These are phyloP conservation scores for Verticillium nubilum DNA, from an alignment of 2,329 filamentous ascomycete genomes.

Conservation along the genomic window DNA sequence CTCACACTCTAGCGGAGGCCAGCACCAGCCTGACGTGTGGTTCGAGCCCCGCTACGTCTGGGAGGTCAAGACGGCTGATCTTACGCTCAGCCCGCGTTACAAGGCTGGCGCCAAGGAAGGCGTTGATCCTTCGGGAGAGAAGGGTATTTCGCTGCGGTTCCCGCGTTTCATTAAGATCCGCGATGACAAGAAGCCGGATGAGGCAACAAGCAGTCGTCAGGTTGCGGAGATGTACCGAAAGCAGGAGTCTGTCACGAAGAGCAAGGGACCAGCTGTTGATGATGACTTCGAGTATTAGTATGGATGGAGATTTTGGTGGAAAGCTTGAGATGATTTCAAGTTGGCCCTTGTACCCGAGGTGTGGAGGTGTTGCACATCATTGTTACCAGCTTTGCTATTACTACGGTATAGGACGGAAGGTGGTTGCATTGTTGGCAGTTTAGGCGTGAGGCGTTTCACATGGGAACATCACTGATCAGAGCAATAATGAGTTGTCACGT, in stretches of 20 bases:
- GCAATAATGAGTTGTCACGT: no score
- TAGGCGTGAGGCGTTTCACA: neutral
- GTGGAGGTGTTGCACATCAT: neutral
- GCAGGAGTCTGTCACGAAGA: constrained; percentile 86
- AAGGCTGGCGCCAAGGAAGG: constrained; percentile 84
- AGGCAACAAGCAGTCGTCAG: constrained; percentile 77
- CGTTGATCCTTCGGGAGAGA: constrained; percentile 62
- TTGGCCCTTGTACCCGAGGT: neutral
- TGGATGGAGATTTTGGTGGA: neutral
- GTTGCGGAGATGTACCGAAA: constrained; percentile 96
- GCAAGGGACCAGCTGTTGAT: constrained; percentile 80
- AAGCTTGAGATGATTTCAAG: neutral
- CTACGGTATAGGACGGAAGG: neutral
- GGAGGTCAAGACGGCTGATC: constrained; percentile 95
- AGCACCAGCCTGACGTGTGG: constrained; percentile 98
- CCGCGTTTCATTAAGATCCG: constrained; percentile 86
- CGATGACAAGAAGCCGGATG: constrained; percentile 93
- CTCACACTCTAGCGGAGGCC: constrained; percentile 72
- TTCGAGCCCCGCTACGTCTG: constrained; percentile 92
- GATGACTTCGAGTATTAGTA: constrained; percentile 93
- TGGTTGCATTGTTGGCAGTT: neutral
- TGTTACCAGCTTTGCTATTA: neutral
- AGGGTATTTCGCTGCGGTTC: constrained; percentile 84
- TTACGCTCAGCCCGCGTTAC: constrained; percentile 89
- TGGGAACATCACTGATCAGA: neutral